Base-by-base conservation (phyloP, 345 rosid genomes). In the Pelargonium nanum region DNA sequence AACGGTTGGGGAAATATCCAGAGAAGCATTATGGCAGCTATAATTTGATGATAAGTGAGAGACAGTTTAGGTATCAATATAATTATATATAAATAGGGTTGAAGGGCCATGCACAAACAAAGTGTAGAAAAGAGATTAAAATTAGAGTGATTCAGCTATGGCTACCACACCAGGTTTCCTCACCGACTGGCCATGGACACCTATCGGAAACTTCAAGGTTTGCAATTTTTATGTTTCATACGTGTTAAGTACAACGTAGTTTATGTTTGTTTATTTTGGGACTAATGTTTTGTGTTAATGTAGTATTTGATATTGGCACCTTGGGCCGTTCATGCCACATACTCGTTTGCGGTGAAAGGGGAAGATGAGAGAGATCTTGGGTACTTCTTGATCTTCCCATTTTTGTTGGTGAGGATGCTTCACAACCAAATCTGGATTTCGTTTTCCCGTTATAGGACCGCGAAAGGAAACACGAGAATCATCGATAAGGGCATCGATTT, bases 401-500 rank as follows among this genome's bases (percentile, higher is more conserved):
- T 80, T 9, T 25, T 89, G 56, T 16, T 85, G 1, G 70, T 65
- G 85, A 76, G 95, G 73, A 71, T 77, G 66, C 63, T 82, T 58
- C 90, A 85, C 75, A 82, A 78, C 72, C 95, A 79, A 74, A 22
- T 83, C 5, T 90, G 83, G 95, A 83, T 90, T 25, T 74, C 78
- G 34, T 53, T 79, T 0, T 85, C 90, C 12, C 85, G 97, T 21
- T 76, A 83, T 20, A 61, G 75, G 20, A 82, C 86, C 0, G 90
- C 91, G 58, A 78, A 61, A 61, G 90, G 97, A 16, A 75, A 52
- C 53, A 78, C 57, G 34, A 67, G 83, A 72, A 82, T 87, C 61
- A 68, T 87, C 21, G 90, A 87, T 72, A 82, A 72, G 63, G 79
- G 80, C 67, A 79, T 85, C 19, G 90, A 87, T n/a, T 86, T 86